A percentile compares a stretch with the other conserved stretches of the same genome.
Conservation (phyloP, 768 basidiomycete species). For the Suillus paluster region DNA sequence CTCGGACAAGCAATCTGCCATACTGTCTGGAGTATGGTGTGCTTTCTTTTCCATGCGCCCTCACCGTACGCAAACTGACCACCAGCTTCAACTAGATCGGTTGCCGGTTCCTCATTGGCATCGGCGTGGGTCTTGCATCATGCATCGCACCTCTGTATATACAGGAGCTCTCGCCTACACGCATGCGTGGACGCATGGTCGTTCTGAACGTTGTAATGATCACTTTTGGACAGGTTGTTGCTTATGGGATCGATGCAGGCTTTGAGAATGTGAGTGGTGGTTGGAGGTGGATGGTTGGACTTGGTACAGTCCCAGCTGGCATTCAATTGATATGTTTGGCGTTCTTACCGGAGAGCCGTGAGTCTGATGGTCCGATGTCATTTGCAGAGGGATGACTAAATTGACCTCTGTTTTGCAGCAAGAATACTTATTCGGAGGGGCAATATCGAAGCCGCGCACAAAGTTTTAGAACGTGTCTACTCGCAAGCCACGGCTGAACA, state of each 20-base stretch:
- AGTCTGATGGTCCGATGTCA: conserved; percentile 27
- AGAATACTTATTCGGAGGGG: conserved; percentile 70
- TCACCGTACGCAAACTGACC: neutral
- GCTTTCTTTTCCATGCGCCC: conserved; percentile 15
- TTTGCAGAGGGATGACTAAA: neutral
- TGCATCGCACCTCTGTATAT: conserved; percentile 85
- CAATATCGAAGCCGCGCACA: conserved; percentile 51
- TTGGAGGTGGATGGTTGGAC: conserved; percentile 87
- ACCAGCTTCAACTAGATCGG: conserved; percentile 50
- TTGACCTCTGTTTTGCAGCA: conserved; percentile 35
- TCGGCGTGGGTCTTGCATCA: conserved; percentile 75
- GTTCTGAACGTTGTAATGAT: conserved; percentile 84
- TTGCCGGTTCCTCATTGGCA: conserved; percentile 74
- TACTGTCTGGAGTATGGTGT: conserved; percentile 71
- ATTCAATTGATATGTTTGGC: conserved; percentile 63
- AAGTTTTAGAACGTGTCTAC: conserved; percentile 71
- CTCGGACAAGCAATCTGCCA: conserved; percentile 72
- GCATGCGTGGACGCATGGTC: conserved; percentile 76
- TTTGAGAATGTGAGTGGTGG: conserved; percentile 62
- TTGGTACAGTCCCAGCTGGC: conserved; percentile 71
- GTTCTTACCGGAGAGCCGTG: conserved; percentile 81
- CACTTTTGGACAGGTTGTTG: conserved; percentile 80
- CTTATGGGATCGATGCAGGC: conserved; percentile 74
- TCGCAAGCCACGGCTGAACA: conserved; percentile 64
- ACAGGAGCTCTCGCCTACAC: conserved; percentile 79